phyloP scores from a whole-genome alignment of 352 stramenopile genomes.

The Phytophthora capsici region DNA sequence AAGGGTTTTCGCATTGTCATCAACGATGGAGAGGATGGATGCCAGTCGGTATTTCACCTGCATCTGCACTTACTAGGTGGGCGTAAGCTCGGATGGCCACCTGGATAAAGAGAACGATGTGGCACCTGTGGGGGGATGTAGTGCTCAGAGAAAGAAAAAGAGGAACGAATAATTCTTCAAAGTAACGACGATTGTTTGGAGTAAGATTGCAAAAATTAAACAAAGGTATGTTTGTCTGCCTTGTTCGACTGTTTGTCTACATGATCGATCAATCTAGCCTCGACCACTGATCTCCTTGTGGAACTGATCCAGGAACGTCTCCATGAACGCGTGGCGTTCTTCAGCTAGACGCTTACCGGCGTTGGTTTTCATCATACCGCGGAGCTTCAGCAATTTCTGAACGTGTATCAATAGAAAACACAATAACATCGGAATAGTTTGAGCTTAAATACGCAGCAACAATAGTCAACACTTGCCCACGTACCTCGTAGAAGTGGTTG shows the following conservation, averaged over 20 bases:
- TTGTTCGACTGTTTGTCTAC: no score
- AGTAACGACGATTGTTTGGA: not conserved
- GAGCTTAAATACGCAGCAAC: not conserved
- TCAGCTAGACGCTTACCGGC: conserved; percentile 77
- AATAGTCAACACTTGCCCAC: not conserved
- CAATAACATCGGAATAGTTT: not conserved
- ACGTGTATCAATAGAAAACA: not conserved
- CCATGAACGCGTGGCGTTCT: conserved; percentile 88
- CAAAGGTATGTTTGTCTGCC: not conserved
- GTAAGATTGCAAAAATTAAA: conserved; percentile 6
- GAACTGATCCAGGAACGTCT: conserved; percentile 84
- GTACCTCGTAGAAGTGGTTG: conserved; percentile 91
- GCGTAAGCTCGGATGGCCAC: conserved; percentile 93
- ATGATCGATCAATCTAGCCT: conserved; percentile 16
- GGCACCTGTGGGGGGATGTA: not conserved
- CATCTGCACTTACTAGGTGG: conserved; percentile 96
- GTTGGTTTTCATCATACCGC: conserved; percentile 88
- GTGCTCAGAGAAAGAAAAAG: not conserved
- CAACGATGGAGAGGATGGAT: conserved; percentile 97
- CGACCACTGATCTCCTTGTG: conserved; percentile 75
- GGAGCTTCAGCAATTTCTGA: conserved; percentile 90
- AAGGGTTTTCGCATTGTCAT: conserved; percentile 97
- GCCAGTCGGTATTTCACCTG: conserved; percentile 90
- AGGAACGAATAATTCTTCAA: not conserved
- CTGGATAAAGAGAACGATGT: conserved; percentile 61